Base-by-base conservation (phyloP, 1,284 basidiomycete genomes). In the Ganoderma sinense region DNA sequence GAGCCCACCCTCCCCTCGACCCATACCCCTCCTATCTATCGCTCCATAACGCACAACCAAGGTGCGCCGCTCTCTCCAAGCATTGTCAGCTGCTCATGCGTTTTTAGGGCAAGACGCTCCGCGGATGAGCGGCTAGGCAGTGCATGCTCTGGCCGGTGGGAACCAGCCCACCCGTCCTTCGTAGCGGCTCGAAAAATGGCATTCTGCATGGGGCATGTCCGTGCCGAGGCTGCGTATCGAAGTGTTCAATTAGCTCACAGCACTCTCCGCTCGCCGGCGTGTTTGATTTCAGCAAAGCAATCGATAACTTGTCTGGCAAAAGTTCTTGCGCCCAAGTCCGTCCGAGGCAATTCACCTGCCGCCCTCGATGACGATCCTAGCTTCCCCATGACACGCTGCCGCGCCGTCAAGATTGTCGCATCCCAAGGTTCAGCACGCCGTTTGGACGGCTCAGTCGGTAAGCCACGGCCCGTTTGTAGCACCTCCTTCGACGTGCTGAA, bases 181-280 rank as follows among this genome's bases (percentile, higher is more conserved):
- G 23, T 56, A 53, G 66, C 69, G 67, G 61, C 58, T 67, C 56
- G 60, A 62, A 63, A 69, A 70, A 67, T 51, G 58, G 29, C 31
- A 59, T 56, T 60, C 69, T 70, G 59, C 58, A 69, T 74, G 67
- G n/a, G 73, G 73, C 65, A 74, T 70, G 56, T 71, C 20, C 36
- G 71, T 40, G 14, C 72, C 72, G 55, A 53, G 26, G 2, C n/a
- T n/a, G 48, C 51, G 65, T 63, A 40, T 43, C 20, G 5, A 60
- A 29, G 59, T 36, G 60, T 16, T 20, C 60, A 45, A 55, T 48
- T 67, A 61, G 69, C 60, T 67, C 53, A 41, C 41, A 53, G 58
- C 56, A 45, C 64, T 40, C 56, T 45, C 48, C 58, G 65, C 40
- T 62, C 45, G 14, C 48, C 69, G 67, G 67, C 48, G 13, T 53